Conservation (phyloP, 1,284 basidiomycete genomes). For the Pascua sp. region DNA sequence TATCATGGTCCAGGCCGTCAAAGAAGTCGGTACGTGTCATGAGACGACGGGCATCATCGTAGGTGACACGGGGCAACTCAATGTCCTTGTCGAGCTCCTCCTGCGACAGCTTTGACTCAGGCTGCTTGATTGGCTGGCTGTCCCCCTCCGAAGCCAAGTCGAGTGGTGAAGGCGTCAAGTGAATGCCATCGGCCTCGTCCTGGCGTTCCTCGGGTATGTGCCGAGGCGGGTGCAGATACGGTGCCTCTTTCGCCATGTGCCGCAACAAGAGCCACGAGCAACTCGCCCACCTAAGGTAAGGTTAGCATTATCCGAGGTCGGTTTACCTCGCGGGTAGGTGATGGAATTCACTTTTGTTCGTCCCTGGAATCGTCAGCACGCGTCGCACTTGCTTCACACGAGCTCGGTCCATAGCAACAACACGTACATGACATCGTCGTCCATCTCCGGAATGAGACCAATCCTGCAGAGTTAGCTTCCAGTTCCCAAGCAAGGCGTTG, state of each 20-base stretch:
- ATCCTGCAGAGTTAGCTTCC: slow-evolving; percentile 41
- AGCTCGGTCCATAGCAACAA: neutral
- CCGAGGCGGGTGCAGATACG: slow-evolving; percentile 1
- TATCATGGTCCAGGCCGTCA: slow-evolving; percentile 53
- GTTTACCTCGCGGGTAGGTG: neutral
- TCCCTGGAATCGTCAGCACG: slow-evolving; percentile 31
- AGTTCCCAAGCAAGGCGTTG: neutral
- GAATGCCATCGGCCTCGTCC: slow-evolving; percentile 1
- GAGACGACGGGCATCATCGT: slow-evolving; percentile 54
- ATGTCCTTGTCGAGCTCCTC: slow-evolving; percentile 28
- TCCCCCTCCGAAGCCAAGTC: slow-evolving; percentile 6
- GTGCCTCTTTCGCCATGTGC: slow-evolving; percentile 57
- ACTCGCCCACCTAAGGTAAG: slow-evolving; percentile 42
- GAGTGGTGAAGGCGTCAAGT: slow-evolving; percentile 9
- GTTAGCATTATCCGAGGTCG: neutral
- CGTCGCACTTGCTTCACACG: neutral
- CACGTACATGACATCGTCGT: slow-evolving; percentile 72
- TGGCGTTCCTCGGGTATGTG: neutral
- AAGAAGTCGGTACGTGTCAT: slow-evolving; percentile 81
- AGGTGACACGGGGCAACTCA: slow-evolving; percentile 39
- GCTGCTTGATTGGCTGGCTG: neutral
- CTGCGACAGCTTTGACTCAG: neutral
- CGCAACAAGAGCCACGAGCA: slow-evolving; percentile 70
- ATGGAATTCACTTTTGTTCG: slow-evolving; percentile 68
- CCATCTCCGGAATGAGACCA: slow-evolving; percentile 67